Base-by-base conservation (phyloP, 768 basidiomycete species). In the Mycena rebaudengoi region DNA sequence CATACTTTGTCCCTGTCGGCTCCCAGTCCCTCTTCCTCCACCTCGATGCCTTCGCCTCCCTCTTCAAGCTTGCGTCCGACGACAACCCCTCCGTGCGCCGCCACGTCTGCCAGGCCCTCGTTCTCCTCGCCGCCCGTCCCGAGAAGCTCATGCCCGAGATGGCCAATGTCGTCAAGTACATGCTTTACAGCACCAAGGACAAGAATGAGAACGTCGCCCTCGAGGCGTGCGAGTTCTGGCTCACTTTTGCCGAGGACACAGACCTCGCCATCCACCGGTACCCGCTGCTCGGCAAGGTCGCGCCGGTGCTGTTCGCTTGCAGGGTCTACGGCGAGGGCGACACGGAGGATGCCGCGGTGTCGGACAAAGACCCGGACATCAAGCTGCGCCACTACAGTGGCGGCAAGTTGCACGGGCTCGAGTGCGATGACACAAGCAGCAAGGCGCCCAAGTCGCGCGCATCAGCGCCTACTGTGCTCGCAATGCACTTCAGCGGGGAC, bases 221-320 rank as follows among this genome's bases (percentile, higher is more conserved):
- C 48, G 98, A 99, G 79, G 97, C 97, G 25, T 97, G 96, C 83
- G 97, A 99, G 83, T 99, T 99, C 76, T 99, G 97, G 97, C 83
- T 99, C 62, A 98, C 96, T 1, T 98, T 99, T 73, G 96, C 97
- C 18, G 98, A 99, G 74, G 95, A 98, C 68, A 89, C 89, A 43
- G 94, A 95, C 48, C 83, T 98, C 20, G 88, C 89, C 12, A 86
- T 88, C 3, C 92, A 91, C 73, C 82, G 99, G 26, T 89, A 88
- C 60, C 96, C 96, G 4, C 85, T 95, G 64, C 83, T 99, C 7
- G 88, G 83, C n/a, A 92, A 93, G 69, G 94, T 99, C 33, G 94
- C 92, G 2, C 97, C 97, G 0, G 90, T 97, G 20, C 82, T 99
- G 20, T 82, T 99, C 62, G 91, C 96, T 73, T 97, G 96, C 71